Conservation (phyloP, 768 basidiomycete species). For the Hemileccinum impolitum region DNA sequence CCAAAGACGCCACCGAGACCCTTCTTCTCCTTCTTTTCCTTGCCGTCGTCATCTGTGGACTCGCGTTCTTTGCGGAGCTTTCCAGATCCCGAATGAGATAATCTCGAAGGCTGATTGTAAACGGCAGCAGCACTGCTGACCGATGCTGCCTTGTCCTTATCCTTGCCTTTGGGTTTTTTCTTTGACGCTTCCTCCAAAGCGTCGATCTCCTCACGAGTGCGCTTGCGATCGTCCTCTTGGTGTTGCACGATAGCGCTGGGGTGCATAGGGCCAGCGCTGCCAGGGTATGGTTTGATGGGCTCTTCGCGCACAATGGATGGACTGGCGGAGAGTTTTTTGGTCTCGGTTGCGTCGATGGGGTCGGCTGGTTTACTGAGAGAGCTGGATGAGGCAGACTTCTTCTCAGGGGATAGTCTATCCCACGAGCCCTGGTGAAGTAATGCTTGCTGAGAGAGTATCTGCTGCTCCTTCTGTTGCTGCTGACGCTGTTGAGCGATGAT, state of each 20-base stretch:
- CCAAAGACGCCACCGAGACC: slow-evolving; percentile 72
- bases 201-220: slow-evolving; percentile 47
- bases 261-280: slow-evolving; percentile 22
- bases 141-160: slow-evolving; percentile 45
- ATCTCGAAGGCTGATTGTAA: slow-evolving; percentile 20
- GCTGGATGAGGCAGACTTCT: slow-evolving; percentile 27
- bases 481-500: slow-evolving; percentile 34
- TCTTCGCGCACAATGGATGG: slow-evolving; percentile 70
- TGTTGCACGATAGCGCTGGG: slow-evolving; percentile 41
- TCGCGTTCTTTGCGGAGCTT: slow-evolving; percentile 47
- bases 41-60: slow-evolving; percentile 44
- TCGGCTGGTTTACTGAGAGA: slow-evolving; percentile 45
- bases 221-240: slow-evolving; percentile 53
- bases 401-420: slow-evolving; percentile 41
- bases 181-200: slow-evolving; percentile 43
- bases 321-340: slow-evolving; percentile 73
- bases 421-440: slow-evolving; percentile 46
- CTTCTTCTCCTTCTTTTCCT: slow-evolving; percentile 61
- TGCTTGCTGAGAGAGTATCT: slow-evolving; percentile 23
- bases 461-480: slow-evolving; percentile 34
- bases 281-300: slow-evolving; percentile 22
- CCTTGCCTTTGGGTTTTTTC: slow-evolving; percentile 49
- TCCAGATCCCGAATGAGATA: slow-evolving; percentile 13
- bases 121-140: slow-evolving; percentile 24
- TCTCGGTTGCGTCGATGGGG: slow-evolving; percentile 67